These are phyloP conservation scores for Serpula lacrymans DNA, from an alignment of 768 basidiomycete species.

Conservation along the genomic window DNA sequence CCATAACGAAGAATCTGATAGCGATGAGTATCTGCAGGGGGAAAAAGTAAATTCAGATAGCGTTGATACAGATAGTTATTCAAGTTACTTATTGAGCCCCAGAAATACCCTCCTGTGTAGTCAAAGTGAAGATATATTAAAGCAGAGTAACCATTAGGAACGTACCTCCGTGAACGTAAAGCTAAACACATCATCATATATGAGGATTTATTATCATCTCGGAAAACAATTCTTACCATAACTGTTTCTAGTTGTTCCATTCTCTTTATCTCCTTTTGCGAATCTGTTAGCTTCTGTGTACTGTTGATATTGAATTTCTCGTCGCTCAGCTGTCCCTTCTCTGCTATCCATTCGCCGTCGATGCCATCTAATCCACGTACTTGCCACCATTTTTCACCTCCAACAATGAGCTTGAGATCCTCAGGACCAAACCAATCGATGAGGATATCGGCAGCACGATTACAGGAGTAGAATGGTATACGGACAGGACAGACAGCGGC, in stretches of 20 bases:
- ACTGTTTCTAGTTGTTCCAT: slow-evolving; percentile 57
- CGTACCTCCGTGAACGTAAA: slow-evolving; percentile 65
- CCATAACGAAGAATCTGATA: slow-evolving; percentile 59
- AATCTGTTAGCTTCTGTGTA: slow-evolving; percentile 30
- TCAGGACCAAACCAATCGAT: slow-evolving; percentile 72
- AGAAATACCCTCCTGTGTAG: slow-evolving; percentile 64
- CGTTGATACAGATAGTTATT: too few relatives aligned
- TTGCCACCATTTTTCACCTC: slow-evolving; percentile 84
- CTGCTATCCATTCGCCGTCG: slow-evolving; percentile 61
- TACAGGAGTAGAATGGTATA: slow-evolving; percentile 56
- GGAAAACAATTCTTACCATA: slow-evolving; percentile 48
- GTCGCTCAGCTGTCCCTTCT: slow-evolving; percentile 40
- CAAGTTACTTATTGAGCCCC: slow-evolving; percentile 59
- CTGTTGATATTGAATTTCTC: slow-evolving; percentile 18
- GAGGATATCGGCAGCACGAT: slow-evolving; percentile 61
- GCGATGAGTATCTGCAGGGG: slow-evolving; percentile 48
- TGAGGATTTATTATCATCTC: too few relatives aligned
- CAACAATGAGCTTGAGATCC: slow-evolving; percentile 62
- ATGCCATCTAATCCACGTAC: slow-evolving; percentile 68
- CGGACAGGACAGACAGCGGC: slow-evolving; percentile 55
- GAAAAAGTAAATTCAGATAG: slow-evolving; percentile 1
- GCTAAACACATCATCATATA: slow-evolving; percentile 35
- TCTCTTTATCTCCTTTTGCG: slow-evolving; percentile 38
- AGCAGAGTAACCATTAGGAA: not conserved
- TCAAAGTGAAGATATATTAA: too few relatives aligned